Conservation (phyloP, 331 rosid species). For the Acacia pycnantha region DNA sequence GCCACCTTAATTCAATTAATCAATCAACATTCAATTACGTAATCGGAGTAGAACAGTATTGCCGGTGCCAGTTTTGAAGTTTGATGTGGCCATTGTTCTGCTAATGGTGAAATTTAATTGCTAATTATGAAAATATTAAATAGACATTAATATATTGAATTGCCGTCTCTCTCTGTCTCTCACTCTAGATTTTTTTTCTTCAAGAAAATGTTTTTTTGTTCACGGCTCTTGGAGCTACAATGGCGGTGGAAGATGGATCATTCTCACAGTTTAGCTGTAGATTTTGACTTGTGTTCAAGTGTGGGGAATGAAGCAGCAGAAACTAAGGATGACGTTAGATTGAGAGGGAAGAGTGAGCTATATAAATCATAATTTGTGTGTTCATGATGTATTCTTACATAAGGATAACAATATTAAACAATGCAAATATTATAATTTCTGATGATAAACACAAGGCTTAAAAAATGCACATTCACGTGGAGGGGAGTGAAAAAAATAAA, state of each 20-base stretch:
- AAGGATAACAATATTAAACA: background rate
- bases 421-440: background rate
- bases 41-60: background rate
- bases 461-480: background rate
- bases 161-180: too few relatives aligned
- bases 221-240: background rate
- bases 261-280: background rate
- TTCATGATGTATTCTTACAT: background rate
- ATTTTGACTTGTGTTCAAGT: background rate
- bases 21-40: background rate
- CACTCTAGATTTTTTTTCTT: too few relatives aligned
- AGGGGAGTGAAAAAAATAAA: background rate
- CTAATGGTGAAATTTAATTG: background rate
- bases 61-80: background rate
- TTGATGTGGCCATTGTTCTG: background rate
- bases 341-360: background rate
- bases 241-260: background rate
- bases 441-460: background rate
- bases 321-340: background rate
- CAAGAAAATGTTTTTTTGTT: too few relatives aligned
- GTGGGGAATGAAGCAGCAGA: background rate
- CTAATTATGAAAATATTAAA: too few relatives aligned
- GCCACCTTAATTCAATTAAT: background rate
- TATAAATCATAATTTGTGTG: background rate
- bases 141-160: too few relatives aligned